Percentiles rank a stretch among this genome's conserved stretches.
These are phyloP conservation scores for Camellia oleifera DNA, from an alignment of 179 eudicot genomes.

Conservation along the genomic window DNA sequence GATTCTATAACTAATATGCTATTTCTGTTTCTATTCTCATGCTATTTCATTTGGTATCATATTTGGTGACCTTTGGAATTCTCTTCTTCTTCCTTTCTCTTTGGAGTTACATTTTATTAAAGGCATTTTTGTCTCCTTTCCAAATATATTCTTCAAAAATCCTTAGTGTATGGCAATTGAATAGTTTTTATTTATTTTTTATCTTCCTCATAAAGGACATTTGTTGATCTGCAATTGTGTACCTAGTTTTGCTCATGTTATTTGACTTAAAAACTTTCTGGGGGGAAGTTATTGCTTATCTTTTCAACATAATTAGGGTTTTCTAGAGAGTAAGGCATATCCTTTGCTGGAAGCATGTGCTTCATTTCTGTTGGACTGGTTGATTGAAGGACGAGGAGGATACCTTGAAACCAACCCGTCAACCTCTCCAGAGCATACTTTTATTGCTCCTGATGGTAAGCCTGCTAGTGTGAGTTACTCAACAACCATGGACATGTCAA, in stretches of 20 bases:
- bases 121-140: background rate
- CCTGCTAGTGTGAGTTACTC: slow-evolving; percentile 88
- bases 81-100: background rate
- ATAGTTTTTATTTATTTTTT: background rate
- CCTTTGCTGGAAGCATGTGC: slow-evolving; percentile 69
- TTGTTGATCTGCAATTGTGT: background rate
- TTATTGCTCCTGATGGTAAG: slow-evolving; percentile 74
- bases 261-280: background rate
- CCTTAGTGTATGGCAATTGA: background rate
- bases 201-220: background rate
- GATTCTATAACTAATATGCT: background rate
- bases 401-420: slow-evolving; percentile 81
- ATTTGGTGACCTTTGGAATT: too few species aligned
- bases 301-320: slow-evolving; percentile 28
- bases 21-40: too few species aligned
- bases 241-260: background rate
- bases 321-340: slow-evolving; percentile 61
- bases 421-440: slow-evolving; percentile 85
- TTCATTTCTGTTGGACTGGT: slow-evolving; percentile 76
- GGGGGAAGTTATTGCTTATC: background rate
- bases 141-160: background rate
- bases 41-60: background rate
- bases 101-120: too few species aligned
- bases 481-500: slow-evolving; percentile 82
- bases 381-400: slow-evolving; percentile 66